These are phyloP conservation scores for Phytophthora meadii DNA, from an alignment of 352 stramenopile genomes.

Conservation along the genomic window DNA sequence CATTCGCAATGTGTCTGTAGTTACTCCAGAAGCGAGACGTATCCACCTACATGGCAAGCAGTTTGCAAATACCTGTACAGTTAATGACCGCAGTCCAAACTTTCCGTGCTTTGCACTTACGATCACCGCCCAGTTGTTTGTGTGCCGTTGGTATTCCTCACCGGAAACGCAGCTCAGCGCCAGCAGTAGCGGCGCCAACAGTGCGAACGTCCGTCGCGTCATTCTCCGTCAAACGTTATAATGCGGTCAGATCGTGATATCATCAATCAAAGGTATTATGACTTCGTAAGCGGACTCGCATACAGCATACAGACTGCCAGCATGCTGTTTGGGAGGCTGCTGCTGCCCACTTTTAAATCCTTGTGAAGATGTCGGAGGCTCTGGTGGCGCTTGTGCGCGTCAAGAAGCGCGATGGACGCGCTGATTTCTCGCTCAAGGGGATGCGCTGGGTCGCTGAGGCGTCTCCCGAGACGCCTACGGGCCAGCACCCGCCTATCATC, in stretches of 20 bases:
- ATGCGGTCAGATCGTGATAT: constrained; percentile 12
- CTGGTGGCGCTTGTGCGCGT: constrained; percentile 71
- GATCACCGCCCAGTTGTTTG: constrained; percentile 90
- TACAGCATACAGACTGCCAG: too few species aligned
- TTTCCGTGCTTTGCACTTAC: constrained; percentile 30
- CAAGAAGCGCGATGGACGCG: constrained; percentile 81
- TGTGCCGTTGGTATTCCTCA: constrained; percentile 73
- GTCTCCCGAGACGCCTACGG: constrained; percentile 26
- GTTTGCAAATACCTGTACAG: background rate
- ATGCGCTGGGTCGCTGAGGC: constrained; percentile 66
- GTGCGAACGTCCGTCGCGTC: constrained; percentile 20
- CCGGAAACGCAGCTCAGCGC: constrained; percentile 19
- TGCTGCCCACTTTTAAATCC: too few species aligned
- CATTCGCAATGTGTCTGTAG: constrained; percentile 97
- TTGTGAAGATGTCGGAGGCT: constrained; percentile 33
- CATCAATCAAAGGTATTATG: background rate
- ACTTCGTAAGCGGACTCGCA: too few species aligned
- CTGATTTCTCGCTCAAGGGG: constrained; percentile 63
- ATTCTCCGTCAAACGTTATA: constrained; percentile 28
- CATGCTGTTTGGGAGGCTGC: too few species aligned
- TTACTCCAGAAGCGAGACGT: constrained; percentile 98
- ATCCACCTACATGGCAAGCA: constrained; percentile 67
- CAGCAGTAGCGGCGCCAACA: constrained; percentile 41
- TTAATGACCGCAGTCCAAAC: background rate
- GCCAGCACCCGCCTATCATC: constrained; percentile 48